These are phyloP conservation scores for Aspergillus puulaauensis DNA, from an alignment of 2,329 filamentous ascomycete genomes.

Conservation along the genomic window DNA sequence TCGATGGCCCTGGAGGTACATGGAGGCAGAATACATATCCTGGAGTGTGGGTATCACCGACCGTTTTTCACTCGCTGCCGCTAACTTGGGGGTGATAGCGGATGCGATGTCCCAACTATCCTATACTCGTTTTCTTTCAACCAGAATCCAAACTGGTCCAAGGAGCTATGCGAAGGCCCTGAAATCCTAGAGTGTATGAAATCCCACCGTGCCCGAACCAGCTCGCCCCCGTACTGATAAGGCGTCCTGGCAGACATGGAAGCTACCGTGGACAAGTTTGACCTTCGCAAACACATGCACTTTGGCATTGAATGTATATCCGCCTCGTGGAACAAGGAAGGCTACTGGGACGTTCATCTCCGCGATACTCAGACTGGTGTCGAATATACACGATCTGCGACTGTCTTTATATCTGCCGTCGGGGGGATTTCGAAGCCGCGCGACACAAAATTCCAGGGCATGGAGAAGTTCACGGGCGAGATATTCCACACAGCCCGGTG, in stretches of 20 bases:
- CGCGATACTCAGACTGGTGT: slow-evolving; percentile 7
- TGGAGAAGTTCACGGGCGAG: slow-evolving; percentile 27
- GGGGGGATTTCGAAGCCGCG: slow-evolving; percentile 28
- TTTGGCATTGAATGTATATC: slow-evolving; percentile 14
- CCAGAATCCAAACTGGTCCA: slow-evolving; percentile 21
- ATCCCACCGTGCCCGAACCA: no score
- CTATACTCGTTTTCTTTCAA: slow-evolving; percentile 21
- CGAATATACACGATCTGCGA: slow-evolving; percentile 10
- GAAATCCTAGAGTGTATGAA: slow-evolving; percentile 12
- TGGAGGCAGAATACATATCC: slow-evolving; percentile 34
- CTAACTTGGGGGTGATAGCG: neutral
- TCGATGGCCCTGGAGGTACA: slow-evolving; percentile 30
- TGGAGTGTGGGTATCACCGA: slow-evolving; percentile 20
- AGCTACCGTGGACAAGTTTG: slow-evolving; percentile 13
- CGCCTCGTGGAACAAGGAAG: slow-evolving; percentile 8
- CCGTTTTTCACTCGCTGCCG: neutral
- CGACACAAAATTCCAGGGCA: slow-evolving; percentile 25
- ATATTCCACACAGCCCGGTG: slow-evolving; percentile 32
- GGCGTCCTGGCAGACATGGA: slow-evolving; percentile 6
- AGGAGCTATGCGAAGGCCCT: slow-evolving; percentile 15
- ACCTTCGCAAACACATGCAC: slow-evolving; percentile 15
- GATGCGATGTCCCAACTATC: slow-evolving; percentile 18
- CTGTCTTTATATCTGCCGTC: slow-evolving; percentile 23
- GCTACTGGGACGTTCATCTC: slow-evolving; percentile 10
- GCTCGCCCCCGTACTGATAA: no score